phyloP scores from a whole-genome alignment of 163 green algal species.

The Prototheca wickerhamii region DNA sequence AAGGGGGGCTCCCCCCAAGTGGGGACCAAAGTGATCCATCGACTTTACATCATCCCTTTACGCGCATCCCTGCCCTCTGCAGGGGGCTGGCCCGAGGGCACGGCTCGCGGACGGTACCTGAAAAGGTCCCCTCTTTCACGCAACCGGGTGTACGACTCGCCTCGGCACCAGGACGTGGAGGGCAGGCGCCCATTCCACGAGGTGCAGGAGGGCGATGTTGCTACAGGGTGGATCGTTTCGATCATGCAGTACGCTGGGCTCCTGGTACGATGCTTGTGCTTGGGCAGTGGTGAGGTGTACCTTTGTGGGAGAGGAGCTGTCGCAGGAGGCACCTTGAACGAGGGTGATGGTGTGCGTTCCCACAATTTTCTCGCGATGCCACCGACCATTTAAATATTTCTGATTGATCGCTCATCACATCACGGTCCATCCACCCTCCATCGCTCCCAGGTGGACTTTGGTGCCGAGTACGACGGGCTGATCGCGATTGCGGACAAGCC shows the following conservation, averaged over 20 bases:
- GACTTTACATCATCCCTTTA: background rate
- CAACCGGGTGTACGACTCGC: background rate
- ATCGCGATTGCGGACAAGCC: slow-evolving; percentile 6
- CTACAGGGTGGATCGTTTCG: slow-evolving; percentile 19
- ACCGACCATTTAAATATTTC: background rate
- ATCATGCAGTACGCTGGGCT: slow-evolving; percentile 10
- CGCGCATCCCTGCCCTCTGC: background rate
- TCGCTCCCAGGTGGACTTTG: slow-evolving; percentile 33
- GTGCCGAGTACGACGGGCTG: slow-evolving; percentile 28
- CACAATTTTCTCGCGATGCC: background rate
- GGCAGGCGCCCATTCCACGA: slow-evolving; percentile 6
- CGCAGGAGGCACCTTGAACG: background rate
- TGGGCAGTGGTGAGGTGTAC: background rate
- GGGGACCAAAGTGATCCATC: background rate
- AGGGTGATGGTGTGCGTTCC: no score
- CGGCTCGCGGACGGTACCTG: slow-evolving; percentile 5
- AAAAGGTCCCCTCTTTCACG: background rate
- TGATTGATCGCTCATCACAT: background rate
- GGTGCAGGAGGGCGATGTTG: slow-evolving; percentile 16
- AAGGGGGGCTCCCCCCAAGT: background rate
- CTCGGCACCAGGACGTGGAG: background rate
- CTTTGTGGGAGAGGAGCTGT: background rate
- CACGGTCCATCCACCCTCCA: background rate
- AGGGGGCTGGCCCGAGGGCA: slow-evolving; percentile 11
- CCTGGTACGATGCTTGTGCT: background rate